phyloP scores from a whole-genome alignment of 495 filamentous ascomycete genomes.

The Parathielavia appendiculata region DNA sequence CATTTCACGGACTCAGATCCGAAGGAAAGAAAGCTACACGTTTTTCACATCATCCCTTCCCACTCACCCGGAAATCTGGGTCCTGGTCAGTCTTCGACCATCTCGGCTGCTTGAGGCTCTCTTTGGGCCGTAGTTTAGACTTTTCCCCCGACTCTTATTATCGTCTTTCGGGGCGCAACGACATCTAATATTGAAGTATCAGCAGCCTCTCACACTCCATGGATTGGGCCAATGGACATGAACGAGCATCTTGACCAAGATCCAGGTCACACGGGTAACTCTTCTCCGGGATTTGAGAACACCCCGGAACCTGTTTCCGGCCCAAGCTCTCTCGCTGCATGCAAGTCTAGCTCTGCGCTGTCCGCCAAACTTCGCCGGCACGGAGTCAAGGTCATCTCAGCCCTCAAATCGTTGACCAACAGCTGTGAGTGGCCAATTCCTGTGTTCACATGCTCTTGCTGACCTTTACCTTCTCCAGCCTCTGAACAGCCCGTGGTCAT shows the following conservation, averaged over 20 bases:
- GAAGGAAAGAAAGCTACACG: too few species aligned
- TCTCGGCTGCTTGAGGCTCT: background rate
- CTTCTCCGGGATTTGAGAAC: constrained; percentile 8
- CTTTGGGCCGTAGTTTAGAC: background rate
- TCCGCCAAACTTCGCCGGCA: constrained; percentile 37
- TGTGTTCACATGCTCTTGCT: background rate
- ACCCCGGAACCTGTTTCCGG: constrained; percentile 1
- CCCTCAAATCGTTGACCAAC: constrained; percentile 44
- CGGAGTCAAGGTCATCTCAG: constrained; percentile 41
- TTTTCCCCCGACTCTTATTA: constrained; percentile 20
- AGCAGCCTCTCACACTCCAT: constrained; percentile 13
- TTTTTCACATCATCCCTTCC: background rate
- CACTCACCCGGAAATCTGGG: too few species aligned
- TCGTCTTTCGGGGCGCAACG: constrained; percentile 13
- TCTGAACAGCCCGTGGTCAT: constrained; percentile 23
- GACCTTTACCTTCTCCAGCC: constrained; percentile 16
- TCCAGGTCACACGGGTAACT: constrained; percentile 16
- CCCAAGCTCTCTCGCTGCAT: constrained; percentile 8
- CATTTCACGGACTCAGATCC: too few species aligned
- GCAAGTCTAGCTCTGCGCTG: constrained; percentile 4
- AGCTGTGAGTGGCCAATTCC: constrained; percentile 32
- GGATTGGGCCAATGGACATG: constrained; percentile 27
- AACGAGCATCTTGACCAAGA: constrained; percentile 21
- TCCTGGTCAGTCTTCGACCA: background rate
- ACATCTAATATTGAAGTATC: constrained; percentile 9